Percentiles rank a stretch among this genome's conserved stretches.
These are phyloP conservation scores for Pichiaceae sp. DNA, from an alignment of 1,139 yeast genomes.

Conservation along the genomic window DNA sequence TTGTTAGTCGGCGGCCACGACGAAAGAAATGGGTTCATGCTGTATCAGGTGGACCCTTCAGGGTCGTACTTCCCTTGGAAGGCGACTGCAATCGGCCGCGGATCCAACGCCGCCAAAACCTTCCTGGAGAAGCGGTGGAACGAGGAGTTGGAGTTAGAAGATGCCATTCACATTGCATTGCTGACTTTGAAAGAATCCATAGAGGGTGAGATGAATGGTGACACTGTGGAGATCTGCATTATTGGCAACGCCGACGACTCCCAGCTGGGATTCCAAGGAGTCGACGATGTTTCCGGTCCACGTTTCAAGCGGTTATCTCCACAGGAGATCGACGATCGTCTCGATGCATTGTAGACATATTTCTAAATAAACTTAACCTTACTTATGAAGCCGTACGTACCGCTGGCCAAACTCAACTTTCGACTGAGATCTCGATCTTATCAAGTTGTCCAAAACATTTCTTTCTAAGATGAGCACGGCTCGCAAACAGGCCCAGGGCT, in stretches of 20 bases:
- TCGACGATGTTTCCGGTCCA: constrained; percentile 70
- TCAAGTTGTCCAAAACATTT: not conserved
- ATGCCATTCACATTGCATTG: constrained; percentile 94
- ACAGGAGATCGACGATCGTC: constrained; percentile 91
- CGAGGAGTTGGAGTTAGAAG: constrained; percentile 92
- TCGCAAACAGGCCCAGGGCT: constrained; percentile 41
- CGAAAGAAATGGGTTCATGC: constrained; percentile 66
- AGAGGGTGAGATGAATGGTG: constrained; percentile 97
- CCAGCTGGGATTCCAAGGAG: constrained; percentile 78
- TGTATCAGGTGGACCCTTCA: constrained; percentile 96
- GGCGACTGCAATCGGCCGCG: constrained; percentile 97
- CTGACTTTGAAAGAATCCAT: constrained; percentile 92
- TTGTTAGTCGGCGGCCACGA: constrained; percentile 92
- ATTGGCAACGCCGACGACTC: constrained; percentile 81
- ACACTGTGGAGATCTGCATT: constrained; percentile 87
- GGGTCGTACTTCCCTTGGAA: constrained; percentile 99
- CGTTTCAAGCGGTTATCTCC: constrained; percentile 76
- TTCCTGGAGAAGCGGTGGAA: constrained; percentile 98
- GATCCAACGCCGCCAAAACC: constrained; percentile 90
- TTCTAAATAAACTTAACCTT: not conserved
- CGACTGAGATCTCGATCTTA: too few relatives aligned
- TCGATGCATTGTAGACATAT: constrained; percentile 65
- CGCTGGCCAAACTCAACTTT: too few relatives aligned
- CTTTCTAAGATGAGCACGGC: constrained; percentile 6
- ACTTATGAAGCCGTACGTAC: constrained; percentile 5